Evolutionary conservation across 2,329 filamentous ascomycete genomes (phyloP).

Genomic region (Aspergillus novoparasiticus): DNA sequence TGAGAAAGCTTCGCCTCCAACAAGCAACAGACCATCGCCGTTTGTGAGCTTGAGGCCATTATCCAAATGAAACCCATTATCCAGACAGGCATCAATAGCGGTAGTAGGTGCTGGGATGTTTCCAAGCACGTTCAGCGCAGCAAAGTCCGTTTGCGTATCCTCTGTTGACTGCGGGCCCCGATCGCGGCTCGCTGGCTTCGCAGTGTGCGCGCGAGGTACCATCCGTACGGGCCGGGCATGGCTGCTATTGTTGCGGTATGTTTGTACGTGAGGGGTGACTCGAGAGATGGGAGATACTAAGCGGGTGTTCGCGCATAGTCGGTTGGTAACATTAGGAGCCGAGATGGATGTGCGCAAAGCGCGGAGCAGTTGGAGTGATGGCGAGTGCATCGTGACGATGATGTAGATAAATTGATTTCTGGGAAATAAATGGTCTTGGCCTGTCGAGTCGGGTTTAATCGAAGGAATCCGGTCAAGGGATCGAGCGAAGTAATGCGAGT

Average conservation of each 20-base stretch:
- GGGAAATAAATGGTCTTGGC: background rate
- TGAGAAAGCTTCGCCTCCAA: constrained; percentile 82
- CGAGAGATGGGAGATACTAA: constrained; percentile 16
- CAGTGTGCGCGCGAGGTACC: constrained; percentile 35
- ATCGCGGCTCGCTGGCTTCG: constrained; percentile 51
- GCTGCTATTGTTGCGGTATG: constrained; percentile 29
- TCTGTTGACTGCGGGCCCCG: constrained; percentile 64
- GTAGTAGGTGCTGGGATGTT: constrained; percentile 77
- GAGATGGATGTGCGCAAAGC: constrained; percentile 42
- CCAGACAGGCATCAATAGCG: constrained; percentile 77
- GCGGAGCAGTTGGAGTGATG: constrained; percentile 46
- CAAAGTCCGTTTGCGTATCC: constrained; percentile 72
- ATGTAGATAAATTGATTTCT: background rate
- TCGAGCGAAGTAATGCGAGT: background rate
- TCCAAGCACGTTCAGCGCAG: constrained; percentile 75
- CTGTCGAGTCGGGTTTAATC: background rate
- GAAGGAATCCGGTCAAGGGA: background rate
- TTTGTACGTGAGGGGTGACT: constrained; percentile 12
- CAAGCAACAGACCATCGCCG: constrained; percentile 73
- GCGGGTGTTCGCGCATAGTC: background rate
- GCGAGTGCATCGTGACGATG: constrained; percentile 37
- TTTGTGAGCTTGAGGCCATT: constrained; percentile 72
- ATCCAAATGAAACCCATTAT: constrained; percentile 83
- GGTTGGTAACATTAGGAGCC: constrained; percentile 12
- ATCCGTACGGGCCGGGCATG: constrained; percentile 32